Percentiles rank a stretch among this genome's conserved stretches.
These are phyloP conservation scores for Claviceps sp. DNA, from an alignment of 2,329 filamentous ascomycete genomes.

Conservation along the genomic window DNA sequence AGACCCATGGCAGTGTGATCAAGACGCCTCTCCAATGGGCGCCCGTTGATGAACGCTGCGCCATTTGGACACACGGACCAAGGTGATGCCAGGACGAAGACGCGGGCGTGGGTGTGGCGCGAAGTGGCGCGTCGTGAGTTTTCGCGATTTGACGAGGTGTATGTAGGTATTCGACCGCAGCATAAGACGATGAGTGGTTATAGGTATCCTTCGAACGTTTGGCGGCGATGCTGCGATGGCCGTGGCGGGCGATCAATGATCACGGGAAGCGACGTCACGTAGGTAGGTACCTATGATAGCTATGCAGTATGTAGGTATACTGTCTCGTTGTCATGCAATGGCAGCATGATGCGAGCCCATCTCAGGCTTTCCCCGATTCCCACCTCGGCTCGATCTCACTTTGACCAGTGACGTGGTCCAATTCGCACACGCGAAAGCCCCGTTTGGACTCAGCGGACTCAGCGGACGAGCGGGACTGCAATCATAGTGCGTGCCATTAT, in stretches of 20 bases:
- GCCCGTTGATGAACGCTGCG: slow-evolving; percentile 12
- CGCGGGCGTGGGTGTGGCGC: background rate
- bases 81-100: background rate
- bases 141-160: background rate
- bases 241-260: background rate
- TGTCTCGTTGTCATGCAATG: too few relatives aligned
- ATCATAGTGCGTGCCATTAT: background rate
- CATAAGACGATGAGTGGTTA: background rate
- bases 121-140: background rate
- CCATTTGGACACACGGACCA: slow-evolving; percentile 5
- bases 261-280: background rate
- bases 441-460: background rate
- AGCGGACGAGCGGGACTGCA: too few relatives aligned
- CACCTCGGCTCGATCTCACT: background rate
- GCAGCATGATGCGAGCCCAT: too few relatives aligned
- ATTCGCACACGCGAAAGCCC: background rate
- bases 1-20: slow-evolving; percentile 37
- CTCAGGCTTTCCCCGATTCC: background rate
- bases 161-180: background rate
- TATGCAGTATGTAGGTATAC: too few relatives aligned
- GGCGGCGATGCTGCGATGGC: background rate
- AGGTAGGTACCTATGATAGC: too few relatives aligned
- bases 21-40: slow-evolving; percentile 28
- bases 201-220: background rate
- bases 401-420: background rate